Evolutionary conservation across 805 yeast species (phyloP), one percentile per base, ranked within the genome.

Genomic region (Candida quercuum): DNA sequence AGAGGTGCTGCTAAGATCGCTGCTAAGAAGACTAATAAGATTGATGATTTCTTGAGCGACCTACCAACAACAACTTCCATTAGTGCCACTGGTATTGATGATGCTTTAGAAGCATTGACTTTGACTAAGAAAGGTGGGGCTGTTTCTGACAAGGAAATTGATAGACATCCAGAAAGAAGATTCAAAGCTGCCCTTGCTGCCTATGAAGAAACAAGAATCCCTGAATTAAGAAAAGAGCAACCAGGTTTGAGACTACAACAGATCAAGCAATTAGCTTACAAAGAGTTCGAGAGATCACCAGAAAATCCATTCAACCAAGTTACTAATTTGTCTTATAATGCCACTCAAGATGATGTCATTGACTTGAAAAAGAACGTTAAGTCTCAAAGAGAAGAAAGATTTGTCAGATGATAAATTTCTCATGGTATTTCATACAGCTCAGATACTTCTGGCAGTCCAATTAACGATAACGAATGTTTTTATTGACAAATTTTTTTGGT

Each of bases 81-180:
- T 54, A 69, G 69, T 51, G 95, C 94, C 6, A 67, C 77, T 39
- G 89, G 89, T 54, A 69, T 86, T 32, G 94, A 86, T 46, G 75
- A 74, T 52, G 93, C 91, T 3, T 64, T 86, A 44, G 86, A 84
- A 37, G 94, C 94, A 4, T 68, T 86, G 53, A 71, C 85, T 5
- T 67, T 86, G 59, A 72, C 88, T 11, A 64, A 67, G 18, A 73
- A 66, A 32, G 74, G 68, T 37, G 75, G 70, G 21, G 82, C 76
- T 36, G 80, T 81, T 23, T 60, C 65, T 29, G 63, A 63, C 43
- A 78, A 78, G 52, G 86, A 78, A 36, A 67, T 86, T 36, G 95
- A 86, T 42, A 78, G 87, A 59, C 95, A 86, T 50, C 95, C 95
- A 9, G 95, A 86, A 66, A 76, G 94, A 62, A 74, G 95, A 55